Evolutionary conservation across 345 rosid species (phyloP), one percentile per base, ranked within the genome.

Genomic region (Tarenaya hassleriana): DNA sequence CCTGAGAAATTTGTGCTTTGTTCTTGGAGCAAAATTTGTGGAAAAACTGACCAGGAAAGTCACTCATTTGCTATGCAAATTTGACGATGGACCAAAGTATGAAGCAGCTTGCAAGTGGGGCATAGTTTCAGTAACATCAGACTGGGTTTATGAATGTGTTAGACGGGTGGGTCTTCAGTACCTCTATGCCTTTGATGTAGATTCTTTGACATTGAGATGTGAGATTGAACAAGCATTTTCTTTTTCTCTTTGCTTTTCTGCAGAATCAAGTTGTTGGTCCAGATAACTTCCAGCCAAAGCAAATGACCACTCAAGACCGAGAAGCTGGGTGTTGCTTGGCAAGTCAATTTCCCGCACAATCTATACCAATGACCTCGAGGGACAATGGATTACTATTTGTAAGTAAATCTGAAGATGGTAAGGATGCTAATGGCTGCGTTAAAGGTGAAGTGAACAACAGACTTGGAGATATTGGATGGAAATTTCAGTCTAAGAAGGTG

Each of bases 81-180:
- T 70, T 69, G 62, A 75, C 10, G 50, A 49, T 61, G 98, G 98
- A 55, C 78, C 66, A 10, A 88, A 88, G 68, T 88, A 82, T 62
- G 84, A 88, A 44, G 81, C 76, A 56, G 90, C 96, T 50, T 69
- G 79, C 71, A 76, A 68, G 67, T 83, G 90, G 84, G 86, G 90
- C 48, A 76, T 75, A 76, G 51, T 49, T 43, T 64, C 80, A 15
- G 70, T 82, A 52, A 79, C 94, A 45, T 55, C 76, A 38, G 95
- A 84, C 37, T 92, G 98, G 98, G 63, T 88, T 45, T 82, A 69
- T 70, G 95, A 88, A 64, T 88, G 98, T 74, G 73, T 81, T 63
- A 77, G 77, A 69, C 84, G 75, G 96, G 98, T 92, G 70, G 17
- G 48, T 60, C 51, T 50, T 50, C 50, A 34, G 8, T 33, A 34